Percentiles rank a stretch among this genome's conserved stretches.
Evolutionary conservation across 768 basidiomycete genomes (phyloP).

Genomic region (Nidularia sp.): DNA sequence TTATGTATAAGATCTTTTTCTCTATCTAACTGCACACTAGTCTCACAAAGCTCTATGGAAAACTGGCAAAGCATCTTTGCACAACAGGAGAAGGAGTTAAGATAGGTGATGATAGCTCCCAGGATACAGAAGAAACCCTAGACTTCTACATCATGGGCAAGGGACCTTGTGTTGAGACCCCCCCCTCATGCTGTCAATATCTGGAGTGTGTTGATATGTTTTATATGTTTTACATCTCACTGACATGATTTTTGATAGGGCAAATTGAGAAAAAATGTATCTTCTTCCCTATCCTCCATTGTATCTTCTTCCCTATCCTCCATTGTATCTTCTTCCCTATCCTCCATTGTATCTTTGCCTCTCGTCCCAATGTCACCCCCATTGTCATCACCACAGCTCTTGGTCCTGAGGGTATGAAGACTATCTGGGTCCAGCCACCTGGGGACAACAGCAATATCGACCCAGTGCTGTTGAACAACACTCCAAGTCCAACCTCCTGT

Average conservation of each 20-base stretch:
- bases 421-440: slow-evolving; percentile 1
- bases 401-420: background rate
- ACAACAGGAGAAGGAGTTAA: background rate
- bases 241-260: background rate
- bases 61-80: background rate
- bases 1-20: background rate
- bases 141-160: slow-evolving; percentile 1
- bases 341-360: background rate
- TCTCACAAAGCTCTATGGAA: background rate
- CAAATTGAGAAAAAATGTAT: background rate
- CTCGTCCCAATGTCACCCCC: slow-evolving; percentile 1
- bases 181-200: slow-evolving; percentile 1
- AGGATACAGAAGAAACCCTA: background rate
- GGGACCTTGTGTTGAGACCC: slow-evolving; percentile 1
- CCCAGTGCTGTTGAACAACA: background rate
- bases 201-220: background rate
- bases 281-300: too few species aligned
- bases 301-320: too few species aligned
- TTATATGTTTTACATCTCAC: background rate
- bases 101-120: background rate
- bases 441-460: background rate
- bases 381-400: slow-evolving; percentile 2
- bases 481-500: background rate
- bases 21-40: background rate
- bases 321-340: background rate